Evolutionary conservation across 768 basidiomycete species (phyloP).

Genomic region (Hygrophorus russula): DNA sequence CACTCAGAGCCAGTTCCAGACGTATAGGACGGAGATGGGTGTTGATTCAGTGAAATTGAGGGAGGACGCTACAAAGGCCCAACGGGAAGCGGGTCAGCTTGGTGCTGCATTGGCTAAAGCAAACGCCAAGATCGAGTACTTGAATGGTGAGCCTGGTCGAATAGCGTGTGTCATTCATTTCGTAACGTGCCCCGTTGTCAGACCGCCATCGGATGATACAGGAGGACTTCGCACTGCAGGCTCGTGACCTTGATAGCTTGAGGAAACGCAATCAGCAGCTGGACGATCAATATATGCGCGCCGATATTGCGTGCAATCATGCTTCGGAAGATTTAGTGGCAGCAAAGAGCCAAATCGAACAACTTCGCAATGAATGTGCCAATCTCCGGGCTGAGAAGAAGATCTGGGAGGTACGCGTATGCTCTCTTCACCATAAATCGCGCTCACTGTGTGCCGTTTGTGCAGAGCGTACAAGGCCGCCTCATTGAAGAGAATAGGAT

Average conservation of each 20-base stretch:
- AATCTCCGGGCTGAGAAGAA: slow-evolving; percentile 90
- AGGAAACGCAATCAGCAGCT: slow-evolving; percentile 61
- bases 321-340: slow-evolving; percentile 55
- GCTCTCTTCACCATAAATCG: neutral
- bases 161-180: slow-evolving; percentile 3
- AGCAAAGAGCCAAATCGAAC: slow-evolving; percentile 53
- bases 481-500: slow-evolving; percentile 80
- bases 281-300: slow-evolving; percentile 59
- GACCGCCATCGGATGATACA: slow-evolving; percentile 64
- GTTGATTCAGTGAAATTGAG: slow-evolving; percentile 62
- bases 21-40: slow-evolving; percentile 71
- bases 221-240: slow-evolving; percentile 54
- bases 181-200: slow-evolving; percentile 17
- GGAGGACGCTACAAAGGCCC: slow-evolving; percentile 54
- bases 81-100: slow-evolving; percentile 57
- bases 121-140: slow-evolving; percentile 69
- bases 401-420: slow-evolving; percentile 69
- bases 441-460: slow-evolving; percentile 6
- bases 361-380: slow-evolving; percentile 74
- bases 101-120: slow-evolving; percentile 69
- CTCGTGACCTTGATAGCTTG: slow-evolving; percentile 54
- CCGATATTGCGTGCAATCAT: slow-evolving; percentile 66
- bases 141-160: slow-evolving; percentile 43
- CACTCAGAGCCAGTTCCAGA: slow-evolving; percentile 71
- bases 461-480: slow-evolving; percentile 65